phyloP scores from a whole-genome alignment of 495 filamentous ascomycete species.

The Penicillium argentinense region DNA sequence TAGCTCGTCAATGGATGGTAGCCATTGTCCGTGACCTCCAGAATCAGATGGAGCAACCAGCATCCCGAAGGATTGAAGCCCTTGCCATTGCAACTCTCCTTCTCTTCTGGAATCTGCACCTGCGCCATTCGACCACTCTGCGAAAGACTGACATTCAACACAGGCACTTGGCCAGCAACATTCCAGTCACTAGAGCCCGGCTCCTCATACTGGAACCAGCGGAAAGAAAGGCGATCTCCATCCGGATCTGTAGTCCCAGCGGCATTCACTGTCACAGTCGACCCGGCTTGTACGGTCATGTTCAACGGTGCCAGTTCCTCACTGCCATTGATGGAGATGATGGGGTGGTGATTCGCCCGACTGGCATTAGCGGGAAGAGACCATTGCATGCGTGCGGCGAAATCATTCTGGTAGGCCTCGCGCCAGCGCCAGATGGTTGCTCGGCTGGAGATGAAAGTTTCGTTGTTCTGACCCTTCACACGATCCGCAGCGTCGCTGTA shows the following conservation, averaged over 20 bases:
- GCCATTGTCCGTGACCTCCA: slow-evolving; percentile 4
- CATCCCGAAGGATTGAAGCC: slow-evolving; percentile 27
- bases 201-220: slow-evolving; percentile 49
- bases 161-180: slow-evolving; percentile 36
- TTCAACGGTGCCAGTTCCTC: slow-evolving; percentile 26
- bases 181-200: slow-evolving; percentile 41
- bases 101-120: slow-evolving; percentile 31
- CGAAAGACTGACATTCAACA: slow-evolving; percentile 26
- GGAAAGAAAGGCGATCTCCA: slow-evolving; percentile 35
- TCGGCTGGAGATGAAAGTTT: slow-evolving; percentile 35
- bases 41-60: slow-evolving; percentile 36
- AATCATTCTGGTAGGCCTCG: slow-evolving; percentile 48
- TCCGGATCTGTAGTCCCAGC: slow-evolving; percentile 43
- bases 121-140: slow-evolving; percentile 24
- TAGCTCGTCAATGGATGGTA: slow-evolving; percentile 5
- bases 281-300: slow-evolving; percentile 33
- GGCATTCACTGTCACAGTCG: slow-evolving; percentile 39
- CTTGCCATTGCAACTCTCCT: slow-evolving; percentile 26
- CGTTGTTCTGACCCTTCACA: slow-evolving; percentile 37
- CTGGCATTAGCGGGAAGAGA: slow-evolving; percentile 26
- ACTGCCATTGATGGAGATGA: slow-evolving; percentile 40
- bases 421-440: slow-evolving; percentile 53
- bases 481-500: slow-evolving; percentile 43
- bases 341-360: slow-evolving; percentile 40
- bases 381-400: slow-evolving; percentile 51